Evolutionary conservation across 176 grass and related monocot species (phyloP), one percentile per base, ranked within the genome.

Genomic region (Elymus sibiricus): DNA sequence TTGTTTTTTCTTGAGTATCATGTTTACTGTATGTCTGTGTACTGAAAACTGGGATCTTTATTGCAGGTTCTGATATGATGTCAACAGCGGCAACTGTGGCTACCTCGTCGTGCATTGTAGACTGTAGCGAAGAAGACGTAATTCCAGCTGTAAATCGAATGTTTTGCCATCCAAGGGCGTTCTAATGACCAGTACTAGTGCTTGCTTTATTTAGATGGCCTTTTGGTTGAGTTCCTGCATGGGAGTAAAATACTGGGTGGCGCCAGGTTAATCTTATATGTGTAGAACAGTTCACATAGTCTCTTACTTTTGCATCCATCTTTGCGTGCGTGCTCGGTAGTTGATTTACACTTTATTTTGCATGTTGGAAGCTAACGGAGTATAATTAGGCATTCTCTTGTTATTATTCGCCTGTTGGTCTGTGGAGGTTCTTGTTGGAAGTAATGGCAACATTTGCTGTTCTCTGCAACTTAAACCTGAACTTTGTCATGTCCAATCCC

Each of bases 91-190:
- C 60, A 68, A 55, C 46, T 74, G 65, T 79, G 46, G 79, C 74
- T 83, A 56, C 84, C 32, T 86, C 32, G 65, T 74, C 74, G 74
- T 84, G 43, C 59, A 75, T 90, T 80, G 44, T 84, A 80, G 61
- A 17, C 73, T 53, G 27, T 77, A 77, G 83, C 14, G 58, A 74
- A 78, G 74, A 61, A 44, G 49, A 53, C 70, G 83, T 61, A 67
- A n/a, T 40, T 59, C 63, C 16, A 11, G 43, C 12, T 80, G 67
- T 59, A 79, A 87, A 65, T 65, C 6, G n/a, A 68, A 74, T 39
- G 34, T 87, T 64, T 44, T 10, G 4, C 42, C 37, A 49, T 64
- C 17, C 31, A 39, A 51, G 46, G 80, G 74, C 1, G 42, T 79
- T 61, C 78, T 26, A 25, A 13, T 79, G 21, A 66, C 43, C 14